Evolutionary conservation across 345 rosid species (phyloP), one percentile per base, ranked within the genome.

Genomic region (Alliaria petiolata): DNA sequence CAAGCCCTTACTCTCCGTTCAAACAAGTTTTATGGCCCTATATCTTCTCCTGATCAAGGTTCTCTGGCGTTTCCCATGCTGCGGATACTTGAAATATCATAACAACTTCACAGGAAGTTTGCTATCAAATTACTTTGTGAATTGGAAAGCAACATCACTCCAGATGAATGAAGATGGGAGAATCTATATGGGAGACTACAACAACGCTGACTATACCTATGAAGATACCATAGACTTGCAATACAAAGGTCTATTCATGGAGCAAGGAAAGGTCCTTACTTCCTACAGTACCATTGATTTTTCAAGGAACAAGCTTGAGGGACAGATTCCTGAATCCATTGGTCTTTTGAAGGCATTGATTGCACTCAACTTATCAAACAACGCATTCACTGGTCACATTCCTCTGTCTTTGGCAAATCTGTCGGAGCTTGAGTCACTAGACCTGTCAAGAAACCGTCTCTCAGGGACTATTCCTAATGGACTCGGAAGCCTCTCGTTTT

Each of bases 211-310:
- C 8, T 69, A 35, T 26, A 38, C 17, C 6, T 69, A 69, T 36
- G 39, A 46, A 31, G 69, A 71, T 33, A 36, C 62, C 5, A 0
- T 52, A 8, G 76, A 62, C 40, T 51, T 71, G 62, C 45, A 62
- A 62, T 62, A 71, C 54, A 71, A 51, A 71, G 76, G 69, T 62
- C 16, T 62, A 14, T 31, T 31, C 36, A 71, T 71, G 69, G 75
- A 62, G 68, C 52, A 71, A 1, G 42, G 15, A 3, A 61, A 51
- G 20, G 61, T 71, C 7, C 61, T 71, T 28, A 71, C 75, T 19
- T 71, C 43, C 8, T 71, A 71, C 6, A 4, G 7, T 16, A 30
- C 67, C 42, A 61, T 71, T 61, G 75, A 61, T 14, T 70, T 70
- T 3, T 70, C 74, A 12, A 66, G 66, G 4, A 69, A 70, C 40